Base-by-base conservation (phyloP, 495 filamentous ascomycete species). In the Hypoxylon lienhwacheense region DNA sequence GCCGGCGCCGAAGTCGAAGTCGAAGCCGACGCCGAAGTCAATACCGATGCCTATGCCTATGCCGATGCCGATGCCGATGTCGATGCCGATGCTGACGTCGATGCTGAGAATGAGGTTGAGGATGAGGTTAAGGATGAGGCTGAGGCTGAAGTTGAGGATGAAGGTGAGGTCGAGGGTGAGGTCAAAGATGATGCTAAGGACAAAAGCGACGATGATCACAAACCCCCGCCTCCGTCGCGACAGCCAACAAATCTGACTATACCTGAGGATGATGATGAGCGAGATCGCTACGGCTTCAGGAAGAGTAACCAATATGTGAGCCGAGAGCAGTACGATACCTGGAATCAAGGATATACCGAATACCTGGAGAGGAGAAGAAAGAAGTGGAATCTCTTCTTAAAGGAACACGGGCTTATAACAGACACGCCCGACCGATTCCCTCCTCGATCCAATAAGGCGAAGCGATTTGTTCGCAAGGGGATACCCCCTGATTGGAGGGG, bases 401-500 rank as follows among this genome's bases (percentile, higher is more conserved):
- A 83, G 61, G 88, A 92, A 59, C 81, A 87, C 63, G 85, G 85
- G 2, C 75, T 97, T 20, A 75, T 83, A 53, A 85, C 82, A 3
- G 79, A 82, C n/a, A 70, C 82, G 15, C 91, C 93, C 1, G 78
- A 79, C 24, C 75, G 77, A 3, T 97, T 97, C 55, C 93, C 93
- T 0, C 80, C 85, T 0, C 87, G 83, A 47, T 90, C 85, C 10
- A 75, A 80, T 31, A 95, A 92, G 63, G 80, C 91, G 21, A 96
- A 95, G 71, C 80, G 90, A 8, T 96, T 89, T 64, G 81, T 96
- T 21, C 84, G 92, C 25, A 98, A 98, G 68, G 93, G 93, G n/a
- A 90, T 97, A 17, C 93, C 93, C 1, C 86, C 91, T 1, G 89
- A 95, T 49, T 91, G 89, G 81, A 81, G 93, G 61, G 93, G 93